These are phyloP conservation scores for Craspedostauros australis DNA, from an alignment of 108 stramenopile species.

Conservation along the genomic window DNA sequence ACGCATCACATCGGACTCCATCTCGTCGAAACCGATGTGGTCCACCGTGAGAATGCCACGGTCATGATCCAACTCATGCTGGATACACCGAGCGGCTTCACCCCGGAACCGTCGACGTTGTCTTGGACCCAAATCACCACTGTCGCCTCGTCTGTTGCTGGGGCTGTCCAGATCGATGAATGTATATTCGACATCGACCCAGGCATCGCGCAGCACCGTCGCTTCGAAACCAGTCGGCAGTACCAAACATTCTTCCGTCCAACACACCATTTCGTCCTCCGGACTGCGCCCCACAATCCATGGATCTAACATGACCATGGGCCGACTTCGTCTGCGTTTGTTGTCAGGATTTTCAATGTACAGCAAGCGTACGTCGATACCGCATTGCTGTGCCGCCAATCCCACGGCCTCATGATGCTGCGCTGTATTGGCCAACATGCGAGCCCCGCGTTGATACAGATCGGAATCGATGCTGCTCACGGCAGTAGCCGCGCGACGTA, in stretches of 20 bases:
- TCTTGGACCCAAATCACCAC: neutral
- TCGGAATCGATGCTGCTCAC: conserved; percentile 19
- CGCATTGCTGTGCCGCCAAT: conserved; percentile 82
- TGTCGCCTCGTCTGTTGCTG: conserved; percentile 3
- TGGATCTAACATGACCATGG: conserved; percentile 57
- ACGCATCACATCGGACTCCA: conserved; percentile 52
- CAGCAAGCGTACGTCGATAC: conserved; percentile 66
- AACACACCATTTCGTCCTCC: conserved; percentile 65
- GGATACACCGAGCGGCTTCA: conserved; percentile 58
- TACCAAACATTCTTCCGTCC: conserved; percentile 79
- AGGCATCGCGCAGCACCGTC: conserved; percentile 64
- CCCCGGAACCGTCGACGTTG: conserved; percentile 23
- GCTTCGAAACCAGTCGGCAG: conserved; percentile 70
- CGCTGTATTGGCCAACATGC: conserved; percentile 49
- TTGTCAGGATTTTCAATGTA: conserved; percentile 23
- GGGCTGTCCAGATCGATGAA: neutral
- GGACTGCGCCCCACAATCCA: conserved; percentile 55
- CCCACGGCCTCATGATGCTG: conserved; percentile 59
- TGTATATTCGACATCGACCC: conserved; percentile 56
- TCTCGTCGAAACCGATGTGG: conserved; percentile 64
- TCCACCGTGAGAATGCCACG: conserved; percentile 72
- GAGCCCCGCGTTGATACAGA: conserved; percentile 22
- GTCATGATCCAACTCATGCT: conserved; percentile 88
- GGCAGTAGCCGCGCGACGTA: conserved; percentile 38
- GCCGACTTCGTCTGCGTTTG: conserved; percentile 10